These are phyloP conservation scores for Tylopilus subfusipes DNA, from an alignment of 768 basidiomycete genomes.

Conservation along the genomic window DNA sequence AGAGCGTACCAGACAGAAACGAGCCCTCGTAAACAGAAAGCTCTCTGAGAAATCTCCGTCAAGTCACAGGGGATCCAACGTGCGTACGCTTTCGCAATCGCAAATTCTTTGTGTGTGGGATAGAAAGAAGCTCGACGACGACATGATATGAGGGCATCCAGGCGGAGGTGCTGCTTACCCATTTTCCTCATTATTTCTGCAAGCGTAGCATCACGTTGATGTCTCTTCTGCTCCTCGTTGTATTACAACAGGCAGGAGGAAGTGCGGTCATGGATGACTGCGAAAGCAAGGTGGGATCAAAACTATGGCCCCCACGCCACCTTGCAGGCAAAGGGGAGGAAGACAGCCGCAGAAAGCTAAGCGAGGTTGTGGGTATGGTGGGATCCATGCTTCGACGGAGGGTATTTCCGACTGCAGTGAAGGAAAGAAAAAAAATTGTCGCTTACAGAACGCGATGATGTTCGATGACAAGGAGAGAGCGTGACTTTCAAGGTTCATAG, in stretches of 20 bases:
- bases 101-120: conserved; percentile 20
- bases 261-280: conserved; percentile 22
- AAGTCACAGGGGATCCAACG: conserved; percentile 18
- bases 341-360: conserved; percentile 22
- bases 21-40: conserved; percentile 8
- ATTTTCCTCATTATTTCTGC: conserved; percentile 21
- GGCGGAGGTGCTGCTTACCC: conserved; percentile 20
- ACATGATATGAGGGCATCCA: conserved; percentile 6
- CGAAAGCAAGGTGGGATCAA: conserved; percentile 22
- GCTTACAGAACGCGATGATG: conserved; percentile 4
- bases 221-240: conserved; percentile 22
- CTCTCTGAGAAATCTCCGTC: conserved; percentile 21
- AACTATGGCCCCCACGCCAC: conserved; percentile 18
- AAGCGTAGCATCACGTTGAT: conserved; percentile 28
- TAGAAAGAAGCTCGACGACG: conserved; percentile 14
- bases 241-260: conserved; percentile 24
- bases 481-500: conserved; percentile 10
- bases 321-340: conserved; percentile 28
- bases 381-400: conserved; percentile 18
- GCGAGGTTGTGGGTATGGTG: conserved; percentile 24
- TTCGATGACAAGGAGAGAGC: conserved; percentile 5
- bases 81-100: conserved; percentile 19
- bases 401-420: conserved; percentile 15
- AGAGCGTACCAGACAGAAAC: conserved; percentile 22
- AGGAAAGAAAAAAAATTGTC: conserved; percentile 1